phyloP scores from a whole-genome alignment of 164 flowering plant genomes.

The Magnolia changhungtana region DNA sequence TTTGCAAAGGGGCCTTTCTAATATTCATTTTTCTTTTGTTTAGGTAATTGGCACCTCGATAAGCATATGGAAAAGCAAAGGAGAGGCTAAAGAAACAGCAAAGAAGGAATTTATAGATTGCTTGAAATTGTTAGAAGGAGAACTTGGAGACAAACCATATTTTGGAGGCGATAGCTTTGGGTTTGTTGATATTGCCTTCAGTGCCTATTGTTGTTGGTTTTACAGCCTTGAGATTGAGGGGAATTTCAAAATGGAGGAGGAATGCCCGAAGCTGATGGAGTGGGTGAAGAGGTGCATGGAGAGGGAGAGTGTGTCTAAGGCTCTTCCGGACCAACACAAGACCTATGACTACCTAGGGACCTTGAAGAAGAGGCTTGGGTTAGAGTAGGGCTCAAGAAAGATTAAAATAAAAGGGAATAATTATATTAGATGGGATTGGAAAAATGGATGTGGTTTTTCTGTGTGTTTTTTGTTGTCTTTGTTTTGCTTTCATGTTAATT shows the following conservation, averaged over 20 bases:
- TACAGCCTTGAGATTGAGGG: constrained; percentile 8
- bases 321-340: constrained; percentile 10
- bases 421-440: no score
- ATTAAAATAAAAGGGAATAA: no score
- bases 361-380: no score
- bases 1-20: background rate
- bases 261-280: constrained; percentile 2
- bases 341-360: no score
- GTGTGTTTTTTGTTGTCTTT: no score
- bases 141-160: constrained; percentile 8
- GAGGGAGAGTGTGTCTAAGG: constrained; percentile 15
- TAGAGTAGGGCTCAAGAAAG: no score
- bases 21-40: background rate
- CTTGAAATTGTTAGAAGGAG: constrained; percentile 18
- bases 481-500: no score
- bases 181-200: constrained; percentile 7
- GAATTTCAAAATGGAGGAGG: constrained; percentile 12
- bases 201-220: constrained; percentile 8
- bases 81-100: constrained; percentile 11
- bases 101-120: constrained; percentile 13
- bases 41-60: no score
- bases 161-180: constrained; percentile 20
- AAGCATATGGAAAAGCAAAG: background rate
- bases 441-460: no score
- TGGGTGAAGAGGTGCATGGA: constrained; percentile 16